These are phyloP conservation scores for Cornus kousa DNA, from an alignment of 148 eudicot genomes.

Conservation along the genomic window DNA sequence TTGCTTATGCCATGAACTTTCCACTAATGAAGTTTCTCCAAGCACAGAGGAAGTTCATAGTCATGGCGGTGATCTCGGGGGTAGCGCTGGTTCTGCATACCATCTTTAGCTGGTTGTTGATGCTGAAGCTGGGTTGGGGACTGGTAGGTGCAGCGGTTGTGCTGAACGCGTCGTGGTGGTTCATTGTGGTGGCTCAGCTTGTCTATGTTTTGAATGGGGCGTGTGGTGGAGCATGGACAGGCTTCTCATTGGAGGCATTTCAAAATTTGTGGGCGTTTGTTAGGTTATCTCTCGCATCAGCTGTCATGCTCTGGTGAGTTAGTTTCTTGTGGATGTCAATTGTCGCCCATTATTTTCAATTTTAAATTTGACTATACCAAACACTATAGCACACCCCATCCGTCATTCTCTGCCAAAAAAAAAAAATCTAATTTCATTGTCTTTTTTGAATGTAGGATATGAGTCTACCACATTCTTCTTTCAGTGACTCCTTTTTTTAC, in stretches of 20 bases:
- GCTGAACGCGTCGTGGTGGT: conserved; percentile 23
- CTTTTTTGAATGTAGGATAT: no score
- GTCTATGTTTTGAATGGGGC: not conserved
- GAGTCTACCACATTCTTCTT: no score
- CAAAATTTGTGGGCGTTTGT: conserved; percentile 15
- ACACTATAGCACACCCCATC: no score
- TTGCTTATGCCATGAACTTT: not conserved
- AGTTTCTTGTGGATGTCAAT: no score
- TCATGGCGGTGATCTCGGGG: conserved; percentile 11
- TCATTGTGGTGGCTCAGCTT: conserved; percentile 13
- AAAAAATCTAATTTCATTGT: no score
- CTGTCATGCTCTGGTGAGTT: conserved; percentile 12
- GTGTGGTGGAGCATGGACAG: conserved; percentile 17
- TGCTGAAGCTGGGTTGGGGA: conserved; percentile 20
- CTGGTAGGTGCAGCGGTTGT: conserved; percentile 20
- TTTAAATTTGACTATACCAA: no score
- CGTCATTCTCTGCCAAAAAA: no score
- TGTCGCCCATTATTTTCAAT: no score
- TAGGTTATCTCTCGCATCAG: conserved; percentile 21
- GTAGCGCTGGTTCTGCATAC: conserved; percentile 7
- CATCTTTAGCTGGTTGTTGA: conserved; percentile 15
- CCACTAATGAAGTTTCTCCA: conserved; percentile 27
- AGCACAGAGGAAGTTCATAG: conserved; percentile 14
- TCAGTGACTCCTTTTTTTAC: not conserved
- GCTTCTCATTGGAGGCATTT: conserved; percentile 21